Base-by-base conservation (phyloP, 306 rosid species). In the Cucurbita pepo region DNA sequence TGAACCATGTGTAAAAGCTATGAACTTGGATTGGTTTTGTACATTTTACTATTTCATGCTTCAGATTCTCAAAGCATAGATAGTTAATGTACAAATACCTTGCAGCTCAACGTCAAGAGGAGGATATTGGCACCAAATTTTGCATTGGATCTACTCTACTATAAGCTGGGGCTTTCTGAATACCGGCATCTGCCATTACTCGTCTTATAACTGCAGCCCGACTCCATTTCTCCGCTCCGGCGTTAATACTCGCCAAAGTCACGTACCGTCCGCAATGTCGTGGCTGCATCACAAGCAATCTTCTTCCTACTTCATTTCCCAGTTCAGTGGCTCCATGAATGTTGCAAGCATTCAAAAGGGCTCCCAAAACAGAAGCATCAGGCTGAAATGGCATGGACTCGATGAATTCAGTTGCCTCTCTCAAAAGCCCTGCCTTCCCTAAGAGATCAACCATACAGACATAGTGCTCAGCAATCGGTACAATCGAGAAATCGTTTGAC, bases 401-500 rank as follows among this genome's bases (percentile, higher is more conserved):
- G 16, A 84, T 48, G 30, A 92, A 72, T 5, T 77, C 83, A 34
- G 82, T 75, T 56, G 98, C 96, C 79, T 92, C 96, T 75, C 53
- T 72, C 45, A 88, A 77, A 73, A 87, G 80, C 18, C 93, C 96
- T 44, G 96, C 95, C 80, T 85, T 83, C 40, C 90, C 91, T 81
- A 92, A 83, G 77, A 92, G 94, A 82, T 88, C 92, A 82, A 85
- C 79, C 79, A 86, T 79, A 19, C 95, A 88, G 7, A 87, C 96
- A 61, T 84, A 90, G 74, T 89, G 96, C 76, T 89, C 86, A 88
- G 85, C 80, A 36, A 72, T 34, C 3, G 90, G 90, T 38, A 38
- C 83, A n/a, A 88, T 65, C 16, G 80, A 77, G 41, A 82, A 88
- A 41, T 82, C 79, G 30, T 10, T 21, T 6, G 57, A 57, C 95